Conservation (phyloP, 1,139 yeast species). For the Sugiyamaella neomexicana region DNA sequence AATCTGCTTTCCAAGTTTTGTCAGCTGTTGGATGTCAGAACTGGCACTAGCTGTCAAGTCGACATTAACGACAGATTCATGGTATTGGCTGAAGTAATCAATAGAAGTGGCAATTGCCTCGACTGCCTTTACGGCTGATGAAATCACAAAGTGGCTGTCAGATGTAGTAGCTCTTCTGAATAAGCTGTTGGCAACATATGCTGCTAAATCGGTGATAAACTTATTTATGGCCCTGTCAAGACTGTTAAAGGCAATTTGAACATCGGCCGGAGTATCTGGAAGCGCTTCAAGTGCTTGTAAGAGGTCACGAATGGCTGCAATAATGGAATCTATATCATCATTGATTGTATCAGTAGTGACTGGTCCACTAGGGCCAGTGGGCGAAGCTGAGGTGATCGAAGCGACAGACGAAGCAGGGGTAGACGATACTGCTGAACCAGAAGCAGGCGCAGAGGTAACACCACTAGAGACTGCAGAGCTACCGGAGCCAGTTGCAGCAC, state of each 20-base stretch:
- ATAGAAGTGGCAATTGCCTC: slow-evolving; percentile 7
- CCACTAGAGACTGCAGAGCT: not conserved
- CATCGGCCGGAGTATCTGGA: slow-evolving; percentile 6
- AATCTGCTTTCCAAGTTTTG: slow-evolving; percentile 15
- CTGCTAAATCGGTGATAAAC: slow-evolving; percentile 13
- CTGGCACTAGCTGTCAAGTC: slow-evolving; percentile 5
- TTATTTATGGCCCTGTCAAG: slow-evolving; percentile 5
- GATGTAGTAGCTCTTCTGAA: slow-evolving; percentile 7
- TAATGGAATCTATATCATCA: slow-evolving; percentile 11
- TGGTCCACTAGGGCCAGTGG: slow-evolving; percentile 10
- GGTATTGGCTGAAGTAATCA: slow-evolving; percentile 9
- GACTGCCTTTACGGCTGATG: slow-evolving; percentile 15
- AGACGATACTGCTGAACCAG: slow-evolving; percentile 4
- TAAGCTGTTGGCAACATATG: not conserved
- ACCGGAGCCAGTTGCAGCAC: not conserved
- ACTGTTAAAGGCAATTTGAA: slow-evolving; percentile 5
- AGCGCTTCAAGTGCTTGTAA: slow-evolving; percentile 4
- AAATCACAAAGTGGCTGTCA: slow-evolving; percentile 5
- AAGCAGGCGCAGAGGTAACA: slow-evolving; percentile 6
- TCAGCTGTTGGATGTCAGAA: slow-evolving; percentile 11
- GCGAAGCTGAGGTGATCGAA: not conserved
- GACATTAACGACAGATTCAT: not conserved
- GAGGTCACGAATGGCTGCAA: slow-evolving; percentile 15
- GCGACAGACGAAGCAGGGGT: slow-evolving; percentile 10
- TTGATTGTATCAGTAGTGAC: slow-evolving; percentile 12